These are phyloP conservation scores for Lachancea sp. DNA, from an alignment of 805 yeast genomes.

Conservation along the genomic window DNA sequence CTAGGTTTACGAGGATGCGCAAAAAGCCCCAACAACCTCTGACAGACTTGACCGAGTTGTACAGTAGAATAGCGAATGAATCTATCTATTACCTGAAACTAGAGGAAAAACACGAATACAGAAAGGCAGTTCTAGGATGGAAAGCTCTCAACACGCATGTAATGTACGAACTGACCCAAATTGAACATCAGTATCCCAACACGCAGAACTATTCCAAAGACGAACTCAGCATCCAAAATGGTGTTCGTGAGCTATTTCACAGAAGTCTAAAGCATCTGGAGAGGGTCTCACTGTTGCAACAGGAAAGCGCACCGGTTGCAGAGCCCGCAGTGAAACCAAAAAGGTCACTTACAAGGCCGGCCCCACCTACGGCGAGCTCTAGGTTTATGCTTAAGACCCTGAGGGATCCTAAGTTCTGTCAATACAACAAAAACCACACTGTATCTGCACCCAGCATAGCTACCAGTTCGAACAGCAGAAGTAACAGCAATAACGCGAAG, in stretches of 20 bases:
- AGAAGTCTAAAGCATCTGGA: constrained; percentile 37
- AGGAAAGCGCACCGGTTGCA: constrained; percentile 4
- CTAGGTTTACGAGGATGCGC: constrained; percentile 33
- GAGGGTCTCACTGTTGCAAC: constrained; percentile 26
- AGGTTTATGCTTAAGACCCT: constrained; percentile 8
- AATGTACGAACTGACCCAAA: constrained; percentile 46
- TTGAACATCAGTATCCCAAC: constrained; percentile 39
- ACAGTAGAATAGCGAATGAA: constrained; percentile 54
- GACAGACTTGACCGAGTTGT: constrained; percentile 53
- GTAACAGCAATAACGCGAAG: constrained; percentile 8
- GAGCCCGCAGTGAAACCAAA: constrained; percentile 1
- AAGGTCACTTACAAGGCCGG: constrained; percentile 4
- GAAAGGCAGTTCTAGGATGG: constrained; percentile 66
- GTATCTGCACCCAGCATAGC: constrained; percentile 6
- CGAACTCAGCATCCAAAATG: constrained; percentile 39
- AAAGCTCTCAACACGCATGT: constrained; percentile 59
- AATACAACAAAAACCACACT: constrained; percentile 4
- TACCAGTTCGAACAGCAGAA: neutral
- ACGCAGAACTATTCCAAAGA: constrained; percentile 36
- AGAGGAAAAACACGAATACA: constrained; percentile 48
- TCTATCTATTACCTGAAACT: constrained; percentile 50
- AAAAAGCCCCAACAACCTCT: constrained; percentile 55
- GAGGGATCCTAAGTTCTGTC: constrained; percentile 2
- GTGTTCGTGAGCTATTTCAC: constrained; percentile 35
- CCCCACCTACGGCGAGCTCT: constrained; percentile 2